Conservation (phyloP, 1,284 basidiomycete genomes). For the Puccinia polysora region DNA sequence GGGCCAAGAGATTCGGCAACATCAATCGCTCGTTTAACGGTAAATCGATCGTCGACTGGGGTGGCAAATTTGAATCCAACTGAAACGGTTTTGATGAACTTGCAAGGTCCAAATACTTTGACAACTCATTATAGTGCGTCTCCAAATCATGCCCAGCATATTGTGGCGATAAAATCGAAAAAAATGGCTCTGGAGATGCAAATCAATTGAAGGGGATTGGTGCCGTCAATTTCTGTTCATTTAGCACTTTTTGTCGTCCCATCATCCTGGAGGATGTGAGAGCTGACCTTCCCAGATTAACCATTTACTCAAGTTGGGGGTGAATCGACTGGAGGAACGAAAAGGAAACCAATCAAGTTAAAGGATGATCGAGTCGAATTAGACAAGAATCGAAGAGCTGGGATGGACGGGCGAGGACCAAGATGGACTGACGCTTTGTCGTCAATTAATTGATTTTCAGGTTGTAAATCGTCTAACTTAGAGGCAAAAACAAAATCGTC, state of each 20-base stretch:
- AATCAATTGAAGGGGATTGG: too few relatives aligned
- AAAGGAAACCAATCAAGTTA: conserved; percentile 8
- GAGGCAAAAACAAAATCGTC: conserved; percentile 53
- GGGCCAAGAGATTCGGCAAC: conserved; percentile 48
- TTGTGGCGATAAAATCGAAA: conserved; percentile 49
- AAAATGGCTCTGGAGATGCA: conserved; percentile 49
- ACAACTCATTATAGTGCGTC: conserved; percentile 47
- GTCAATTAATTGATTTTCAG: conserved; percentile 48
- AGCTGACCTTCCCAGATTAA: conserved; percentile 52
- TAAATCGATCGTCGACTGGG: conserved; percentile 46
- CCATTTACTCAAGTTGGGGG: conserved; percentile 54
- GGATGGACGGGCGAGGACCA: background rate
- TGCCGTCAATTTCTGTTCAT: too few relatives aligned
- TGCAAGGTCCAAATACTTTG: conserved; percentile 47
- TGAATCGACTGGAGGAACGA: conserved; percentile 45
- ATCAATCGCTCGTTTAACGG: conserved; percentile 48
- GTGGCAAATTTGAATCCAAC: conserved; percentile 41
- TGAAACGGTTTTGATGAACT: conserved; percentile 45
- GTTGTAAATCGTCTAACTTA: conserved; percentile 52
- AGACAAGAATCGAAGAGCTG: background rate
- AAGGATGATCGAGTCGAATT: background rate
- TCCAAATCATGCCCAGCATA: conserved; percentile 50
- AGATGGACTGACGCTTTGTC: conserved; percentile 42
- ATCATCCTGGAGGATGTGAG: too few relatives aligned
- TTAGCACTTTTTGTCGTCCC: too few relatives aligned